Evolutionary conservation across 768 basidiomycete species (phyloP), one percentile per base, ranked within the genome.

Genomic region (Serendipita sp.): DNA sequence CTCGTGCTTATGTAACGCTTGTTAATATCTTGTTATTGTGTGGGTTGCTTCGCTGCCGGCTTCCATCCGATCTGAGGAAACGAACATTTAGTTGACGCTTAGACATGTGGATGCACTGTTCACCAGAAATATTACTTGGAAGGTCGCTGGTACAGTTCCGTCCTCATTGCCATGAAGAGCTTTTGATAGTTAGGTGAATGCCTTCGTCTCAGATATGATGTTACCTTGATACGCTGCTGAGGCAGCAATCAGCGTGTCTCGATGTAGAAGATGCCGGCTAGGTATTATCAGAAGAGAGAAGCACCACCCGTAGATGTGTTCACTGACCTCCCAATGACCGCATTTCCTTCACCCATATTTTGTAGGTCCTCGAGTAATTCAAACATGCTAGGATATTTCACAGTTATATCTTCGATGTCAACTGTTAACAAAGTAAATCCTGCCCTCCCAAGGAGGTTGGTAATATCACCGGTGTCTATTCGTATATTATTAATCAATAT

Each of bases 281-380:
- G 24, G 63, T 28, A 35, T 47, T 16, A 34, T 47, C 30, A 51
- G 37, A 28, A 24, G 5, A 7, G 41, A 41, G 41, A 41, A 41
- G 0, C 24, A 15, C 24, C 13, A 34, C 18, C n/a, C 24, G 45
- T 15, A 45, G 15, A 28, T 32, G 2, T 28, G 3, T 18, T 3
- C 2, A 70, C 79, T 51, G 67, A 90, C 86, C 92, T 78, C 70
- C 89, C 91, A 37, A 94, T 76, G 48, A 98, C 81, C 10, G 93
- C 92, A 71, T 96, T 98, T 58, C 83, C 84, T 72, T 99, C 96
- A 18, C 96, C 96, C 96, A 99, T 99, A 72, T 91, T 85, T 63
- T 83, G 80, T n/a, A 99, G 75, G 73, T 99, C 96, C 65, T 92
- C 84, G 74, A 98, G 79, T 13, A 99, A 81, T 71, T 98, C 95